phyloP scores from a whole-genome alignment of 495 filamentous ascomycete genomes.

The Lophiostoma macrostomum region DNA sequence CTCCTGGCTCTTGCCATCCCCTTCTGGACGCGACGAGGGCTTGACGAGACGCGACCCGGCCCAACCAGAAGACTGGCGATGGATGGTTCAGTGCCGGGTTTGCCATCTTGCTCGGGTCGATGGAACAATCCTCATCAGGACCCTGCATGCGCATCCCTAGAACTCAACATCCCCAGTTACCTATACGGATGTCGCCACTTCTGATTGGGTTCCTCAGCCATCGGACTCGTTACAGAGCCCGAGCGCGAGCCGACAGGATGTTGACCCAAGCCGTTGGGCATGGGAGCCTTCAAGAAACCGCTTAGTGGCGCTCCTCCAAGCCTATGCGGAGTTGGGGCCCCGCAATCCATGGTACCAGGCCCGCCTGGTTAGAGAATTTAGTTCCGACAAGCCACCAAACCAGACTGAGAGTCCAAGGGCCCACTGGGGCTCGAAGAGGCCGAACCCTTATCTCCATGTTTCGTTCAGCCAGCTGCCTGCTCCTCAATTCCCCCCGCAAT shows the following conservation, averaged over 20 bases:
- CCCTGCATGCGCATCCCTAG: not conserved
- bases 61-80: not conserved
- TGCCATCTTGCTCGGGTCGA: constrained; percentile 11
- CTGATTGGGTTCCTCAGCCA: not conserved
- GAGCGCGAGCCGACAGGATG: not conserved
- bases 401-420: constrained; percentile 3
- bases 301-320: constrained; percentile 1
- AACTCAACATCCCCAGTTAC: not conserved
- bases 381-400: constrained; percentile 11
- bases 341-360: constrained; percentile 15
- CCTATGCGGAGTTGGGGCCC: constrained; percentile 30
- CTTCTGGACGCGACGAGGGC: constrained; percentile 4
- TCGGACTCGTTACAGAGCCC: not conserved
- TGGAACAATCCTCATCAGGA: not conserved
- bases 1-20: not conserved
- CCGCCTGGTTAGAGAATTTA: constrained; percentile 10
- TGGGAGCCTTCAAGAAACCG: not conserved
- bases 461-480: not conserved
- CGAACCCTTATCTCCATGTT: constrained; percentile 16
- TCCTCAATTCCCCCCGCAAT: constrained; percentile 14
- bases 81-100: constrained; percentile 6
- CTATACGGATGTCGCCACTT: not conserved
- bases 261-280: not conserved
- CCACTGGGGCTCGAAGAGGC: not conserved
- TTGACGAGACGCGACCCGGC: constrained; percentile 2